Base-by-base conservation (phyloP, 371 early-diverging fungal species). In the Lichtheimia ramosa region DNA sequence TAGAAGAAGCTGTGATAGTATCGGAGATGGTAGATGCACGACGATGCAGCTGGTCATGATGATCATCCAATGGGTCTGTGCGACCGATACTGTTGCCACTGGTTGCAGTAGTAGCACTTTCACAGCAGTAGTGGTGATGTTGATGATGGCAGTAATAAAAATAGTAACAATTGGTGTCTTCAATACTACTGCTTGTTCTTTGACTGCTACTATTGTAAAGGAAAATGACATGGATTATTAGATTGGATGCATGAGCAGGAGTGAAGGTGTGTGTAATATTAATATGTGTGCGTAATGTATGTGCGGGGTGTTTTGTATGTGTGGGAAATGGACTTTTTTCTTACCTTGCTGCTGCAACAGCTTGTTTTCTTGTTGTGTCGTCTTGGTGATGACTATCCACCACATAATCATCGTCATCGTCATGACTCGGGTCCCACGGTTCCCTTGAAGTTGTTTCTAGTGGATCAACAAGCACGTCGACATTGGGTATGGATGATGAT, bases 11-110 rank as follows among this genome's bases (percentile, higher is more conserved):
- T 28, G 58, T 58, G 18, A 50, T 56, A 34, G 64, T 54, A 51
- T 59, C 59, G 59, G 59, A 59, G 59, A 59, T 59, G 18, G 63
- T 63, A n/a, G 63, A 63, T 63, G 63, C 63, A 27, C 63, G 63
- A 43, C 63, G 57, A 43, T 59, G 59, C 59, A 59, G 51, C 49
- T 59, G 49, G 24, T 59, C 59, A 16, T 39, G 41, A 5, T 39
- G 53, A 15, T 39, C 16, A 51, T 51, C 53, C 39, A 41, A 25
- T 43, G 43, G 25, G 59, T 59, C 59, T 59, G 59, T 59, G 59
- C 59, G 59, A 52, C 52, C 56, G 7, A 43, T n/a, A 24, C 14
- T 43, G 56, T 55, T 43, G 46, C 34, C 8, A 34, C 34, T 34
- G 34, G 34, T 53, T 3, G 53, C 28, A 39, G 53, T 39, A 27